A percentile compares a stretch with the other conserved stretches of the same genome.
These are phyloP conservation scores for Phytophthora tentaculata DNA, from an alignment of 352 stramenopile species.

Conservation along the genomic window DNA sequence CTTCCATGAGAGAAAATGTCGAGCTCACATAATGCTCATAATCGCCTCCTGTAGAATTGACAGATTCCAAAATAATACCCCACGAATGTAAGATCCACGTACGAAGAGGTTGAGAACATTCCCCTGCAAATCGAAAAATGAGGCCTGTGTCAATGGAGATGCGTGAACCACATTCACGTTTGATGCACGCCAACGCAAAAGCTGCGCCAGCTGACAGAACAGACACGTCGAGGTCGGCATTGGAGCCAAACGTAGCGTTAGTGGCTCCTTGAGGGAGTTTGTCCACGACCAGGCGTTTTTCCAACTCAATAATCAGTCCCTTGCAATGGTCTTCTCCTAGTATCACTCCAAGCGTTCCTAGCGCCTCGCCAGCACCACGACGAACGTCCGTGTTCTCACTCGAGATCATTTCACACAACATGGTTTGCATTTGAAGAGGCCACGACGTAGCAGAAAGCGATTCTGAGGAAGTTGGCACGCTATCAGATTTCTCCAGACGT, in stretches of 20 bases:
- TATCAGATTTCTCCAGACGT: slow-evolving; percentile 31
- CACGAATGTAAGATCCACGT: slow-evolving; percentile 87
- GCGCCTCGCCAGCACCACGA: slow-evolving; percentile 72
- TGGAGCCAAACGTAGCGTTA: slow-evolving; percentile 33
- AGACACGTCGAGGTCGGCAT: slow-evolving; percentile 46
- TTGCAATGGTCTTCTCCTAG: slow-evolving; percentile 57
- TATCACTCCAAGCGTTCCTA: slow-evolving; percentile 68
- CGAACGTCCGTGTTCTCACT: slow-evolving; percentile 71
- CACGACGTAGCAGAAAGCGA: slow-evolving; percentile 48
- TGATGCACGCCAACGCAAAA: slow-evolving; percentile 84
- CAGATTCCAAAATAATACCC: slow-evolving; percentile 84
- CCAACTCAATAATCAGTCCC: slow-evolving; percentile 66
- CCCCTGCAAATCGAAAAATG: slow-evolving; percentile 72
- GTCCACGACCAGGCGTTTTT: slow-evolving; percentile 70
- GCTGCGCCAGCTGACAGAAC: slow-evolving; percentile 65
- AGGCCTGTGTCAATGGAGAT: slow-evolving; percentile 79
- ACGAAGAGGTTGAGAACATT: slow-evolving; percentile 77
- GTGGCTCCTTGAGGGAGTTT: slow-evolving; percentile 51
- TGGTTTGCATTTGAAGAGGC: slow-evolving; percentile 79
- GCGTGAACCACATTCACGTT: slow-evolving; percentile 74
- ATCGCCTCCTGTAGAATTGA: slow-evolving; percentile 73
- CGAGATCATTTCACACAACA: slow-evolving; percentile 82
- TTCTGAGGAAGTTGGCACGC: slow-evolving; percentile 15
- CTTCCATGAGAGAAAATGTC: slow-evolving; percentile 75
- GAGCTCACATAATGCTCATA: slow-evolving; percentile 87